Conservation (phyloP, 805 yeast species). For the Torulaspora delbrueckii region DNA sequence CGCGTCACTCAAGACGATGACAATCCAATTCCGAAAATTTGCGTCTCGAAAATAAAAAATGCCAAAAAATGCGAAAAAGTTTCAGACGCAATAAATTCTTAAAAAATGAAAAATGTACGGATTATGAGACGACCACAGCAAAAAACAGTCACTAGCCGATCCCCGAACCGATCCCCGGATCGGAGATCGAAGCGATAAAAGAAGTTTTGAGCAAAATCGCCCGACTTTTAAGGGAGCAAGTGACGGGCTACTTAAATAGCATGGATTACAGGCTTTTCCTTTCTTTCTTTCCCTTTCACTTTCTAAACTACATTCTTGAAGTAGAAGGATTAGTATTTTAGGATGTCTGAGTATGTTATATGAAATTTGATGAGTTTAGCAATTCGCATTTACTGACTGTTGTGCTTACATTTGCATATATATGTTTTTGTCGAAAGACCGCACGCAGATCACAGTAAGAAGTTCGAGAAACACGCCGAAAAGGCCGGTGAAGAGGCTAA, state of each 20-base stretch:
- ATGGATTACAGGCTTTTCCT: background rate
- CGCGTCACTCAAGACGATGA: background rate
- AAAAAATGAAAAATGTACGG: background rate
- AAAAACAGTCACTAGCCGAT: background rate
- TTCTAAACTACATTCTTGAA: no score
- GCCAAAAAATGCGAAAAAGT: background rate
- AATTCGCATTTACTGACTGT: slow-evolving; percentile 7
- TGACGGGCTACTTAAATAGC: slow-evolving; percentile 4
- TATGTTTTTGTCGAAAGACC: slow-evolving; percentile 16
- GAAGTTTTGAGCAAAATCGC: background rate
- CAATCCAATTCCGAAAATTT: background rate
- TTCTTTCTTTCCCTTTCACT: background rate
- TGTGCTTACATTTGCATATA: slow-evolving; percentile 12
- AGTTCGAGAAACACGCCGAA: slow-evolving; percentile 15
- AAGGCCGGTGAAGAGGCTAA: slow-evolving; percentile 31
- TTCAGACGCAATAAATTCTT: no score
- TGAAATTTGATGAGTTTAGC: background rate
- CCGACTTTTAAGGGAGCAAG: background rate
- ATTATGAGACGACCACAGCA: background rate
- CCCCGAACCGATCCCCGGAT: background rate
- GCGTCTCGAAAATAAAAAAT: background rate
- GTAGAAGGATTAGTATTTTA: background rate
- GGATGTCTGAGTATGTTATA: slow-evolving; percentile 16
- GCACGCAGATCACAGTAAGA: slow-evolving; percentile 8
- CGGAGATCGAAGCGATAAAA: background rate